A percentile compares a stretch with the other conserved stretches of the same genome.
Evolutionary conservation across 345 rosid genomes (phyloP).

Genomic region (Brassica napus): DNA sequence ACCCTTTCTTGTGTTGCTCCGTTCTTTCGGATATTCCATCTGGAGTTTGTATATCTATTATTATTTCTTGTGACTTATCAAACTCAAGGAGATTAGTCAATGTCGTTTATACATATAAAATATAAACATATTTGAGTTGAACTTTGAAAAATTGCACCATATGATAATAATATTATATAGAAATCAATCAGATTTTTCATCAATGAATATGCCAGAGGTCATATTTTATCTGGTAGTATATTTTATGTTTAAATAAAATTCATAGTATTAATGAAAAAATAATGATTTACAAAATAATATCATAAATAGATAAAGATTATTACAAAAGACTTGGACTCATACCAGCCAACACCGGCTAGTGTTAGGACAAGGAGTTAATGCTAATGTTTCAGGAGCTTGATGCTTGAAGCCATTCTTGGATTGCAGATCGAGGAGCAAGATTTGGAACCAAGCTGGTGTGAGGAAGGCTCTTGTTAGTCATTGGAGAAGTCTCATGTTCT

Average conservation of each 20-base stretch:
- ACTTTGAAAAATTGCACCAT: not conserved
- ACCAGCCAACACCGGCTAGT: not conserved
- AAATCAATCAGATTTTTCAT: not conserved
- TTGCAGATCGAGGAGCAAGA: slow-evolving; percentile 49
- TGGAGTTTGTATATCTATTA: not conserved
- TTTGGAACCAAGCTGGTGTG: slow-evolving; percentile 49
- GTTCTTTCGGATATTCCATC: not conserved
- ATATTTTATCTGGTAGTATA: not conserved
- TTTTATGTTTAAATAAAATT: too few relatives aligned
- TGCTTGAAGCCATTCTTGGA: slow-evolving; percentile 59
- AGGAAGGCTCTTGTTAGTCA: slow-evolving; percentile 52
- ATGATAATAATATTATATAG: not conserved
- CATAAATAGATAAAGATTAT: not conserved
- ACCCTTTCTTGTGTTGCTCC: not conserved
- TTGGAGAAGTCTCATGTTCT: slow-evolving; percentile 59
- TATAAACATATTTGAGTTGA: not conserved
- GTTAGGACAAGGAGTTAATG: not conserved
- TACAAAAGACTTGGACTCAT: slow-evolving; percentile 1
- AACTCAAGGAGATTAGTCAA: not conserved
- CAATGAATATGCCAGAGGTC: not conserved
- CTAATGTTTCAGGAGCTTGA: not conserved
- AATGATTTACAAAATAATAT: not conserved
- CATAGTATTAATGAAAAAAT: too few relatives aligned
- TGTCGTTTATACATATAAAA: not conserved
- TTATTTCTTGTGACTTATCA: not conserved